Percentiles rank a stretch among this genome's conserved stretches.
These are phyloP conservation scores for Laburnicola sp. DNA, from an alignment of 2,329 filamentous ascomycete genomes.

Conservation along the genomic window DNA sequence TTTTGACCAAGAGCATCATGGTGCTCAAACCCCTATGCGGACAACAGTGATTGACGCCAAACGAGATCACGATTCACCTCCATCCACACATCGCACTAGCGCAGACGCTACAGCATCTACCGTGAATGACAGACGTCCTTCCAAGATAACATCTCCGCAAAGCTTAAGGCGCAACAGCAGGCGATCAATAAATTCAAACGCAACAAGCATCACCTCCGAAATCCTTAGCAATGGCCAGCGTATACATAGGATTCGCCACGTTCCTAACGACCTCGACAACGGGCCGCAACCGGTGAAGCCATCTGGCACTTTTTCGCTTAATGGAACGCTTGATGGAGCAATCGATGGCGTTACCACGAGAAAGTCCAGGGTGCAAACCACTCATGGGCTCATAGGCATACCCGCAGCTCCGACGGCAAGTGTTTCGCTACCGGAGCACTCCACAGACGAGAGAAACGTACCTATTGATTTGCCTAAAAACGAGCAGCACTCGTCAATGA, in stretches of 20 bases:
- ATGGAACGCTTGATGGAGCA: conserved; percentile 18
- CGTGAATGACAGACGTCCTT: conserved; percentile 9
- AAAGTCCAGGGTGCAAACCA: conserved; percentile 25
- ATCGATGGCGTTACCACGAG: conserved; percentile 11
- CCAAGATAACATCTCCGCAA: conserved; percentile 6
- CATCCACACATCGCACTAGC: conserved; percentile 16
- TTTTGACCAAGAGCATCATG: neutral
- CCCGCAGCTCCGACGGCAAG: neutral
- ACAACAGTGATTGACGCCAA: neutral
- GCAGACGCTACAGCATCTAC: conserved; percentile 9
- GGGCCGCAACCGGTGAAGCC: conserved; percentile 5
- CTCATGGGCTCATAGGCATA: neutral
- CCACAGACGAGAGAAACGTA: neutral
- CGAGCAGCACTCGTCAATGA: conserved; percentile 12
- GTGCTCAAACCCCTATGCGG: neutral
- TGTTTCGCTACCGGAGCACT: neutral
- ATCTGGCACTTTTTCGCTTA: conserved; percentile 7
- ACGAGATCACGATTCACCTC: neutral
- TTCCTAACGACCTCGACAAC: conserved; percentile 12
- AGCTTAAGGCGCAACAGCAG: conserved; percentile 13
- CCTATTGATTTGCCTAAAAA: neutral
- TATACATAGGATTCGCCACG: conserved; percentile 35
- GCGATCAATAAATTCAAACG: conserved; percentile 11
- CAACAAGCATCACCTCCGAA: conserved; percentile 15
- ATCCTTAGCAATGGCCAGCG: conserved; percentile 29